These are phyloP conservation scores for Quercus phellos DNA, from an alignment of 331 rosid genomes.

Conservation along the genomic window DNA sequence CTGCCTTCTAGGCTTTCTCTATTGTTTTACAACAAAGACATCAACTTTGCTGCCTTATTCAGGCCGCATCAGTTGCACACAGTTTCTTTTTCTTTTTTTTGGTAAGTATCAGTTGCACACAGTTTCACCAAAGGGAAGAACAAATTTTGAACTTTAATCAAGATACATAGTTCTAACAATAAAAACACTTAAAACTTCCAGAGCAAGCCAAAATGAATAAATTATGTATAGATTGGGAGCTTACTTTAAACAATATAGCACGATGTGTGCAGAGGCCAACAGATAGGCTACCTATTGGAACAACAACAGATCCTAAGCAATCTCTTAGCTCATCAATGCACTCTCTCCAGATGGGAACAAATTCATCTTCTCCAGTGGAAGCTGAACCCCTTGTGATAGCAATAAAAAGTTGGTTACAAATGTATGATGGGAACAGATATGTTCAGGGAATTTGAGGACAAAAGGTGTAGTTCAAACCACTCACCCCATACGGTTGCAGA, in stretches of 20 bases:
- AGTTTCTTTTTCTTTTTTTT: not conserved
- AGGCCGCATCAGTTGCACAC: not conserved
- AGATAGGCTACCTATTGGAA: slow-evolving; percentile 91
- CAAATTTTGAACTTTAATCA: not conserved
- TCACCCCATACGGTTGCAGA: slow-evolving; percentile 91
- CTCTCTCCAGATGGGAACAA: slow-evolving; percentile 70
- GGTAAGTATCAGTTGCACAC: not conserved
- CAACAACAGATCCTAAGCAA: slow-evolving; percentile 84
- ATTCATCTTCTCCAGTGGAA: slow-evolving; percentile 61
- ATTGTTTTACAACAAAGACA: too few relatives aligned
- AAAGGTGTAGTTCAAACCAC: slow-evolving; percentile 31
- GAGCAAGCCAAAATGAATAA: not conserved
- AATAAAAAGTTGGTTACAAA: slow-evolving; percentile 36
- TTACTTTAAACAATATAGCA: slow-evolving; percentile 87
- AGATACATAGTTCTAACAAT: not conserved
- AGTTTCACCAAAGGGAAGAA: not conserved
- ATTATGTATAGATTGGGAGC: slow-evolving; percentile 21
- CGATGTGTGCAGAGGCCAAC: slow-evolving; percentile 97
- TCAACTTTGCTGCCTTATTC: too few relatives aligned
- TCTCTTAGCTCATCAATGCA: slow-evolving; percentile 76
- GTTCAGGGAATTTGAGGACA: slow-evolving; percentile 18
- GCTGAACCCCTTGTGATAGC: slow-evolving; percentile 79
- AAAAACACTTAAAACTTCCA: not conserved
- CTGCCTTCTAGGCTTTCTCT: too few relatives aligned
- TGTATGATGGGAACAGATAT: slow-evolving; percentile 19